Percentiles rank a stretch among this genome's conserved stretches.
Conservation (phyloP, 2,329 filamentous ascomycete species). For the Acrocalymma vagum region DNA sequence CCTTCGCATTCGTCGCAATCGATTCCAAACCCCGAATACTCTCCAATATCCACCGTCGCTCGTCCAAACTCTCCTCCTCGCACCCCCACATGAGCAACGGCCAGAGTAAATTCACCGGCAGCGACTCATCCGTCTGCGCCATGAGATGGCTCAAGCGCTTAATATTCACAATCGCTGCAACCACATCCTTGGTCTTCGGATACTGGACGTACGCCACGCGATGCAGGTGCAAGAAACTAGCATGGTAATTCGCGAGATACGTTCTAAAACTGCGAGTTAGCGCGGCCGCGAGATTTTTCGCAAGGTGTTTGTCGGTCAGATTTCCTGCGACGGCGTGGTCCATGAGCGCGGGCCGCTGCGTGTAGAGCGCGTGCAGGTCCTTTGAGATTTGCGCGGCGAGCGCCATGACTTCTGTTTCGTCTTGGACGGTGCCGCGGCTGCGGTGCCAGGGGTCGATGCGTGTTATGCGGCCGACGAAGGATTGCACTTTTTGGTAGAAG, state of each 20-base stretch:
- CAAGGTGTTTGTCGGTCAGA: constrained; percentile 58
- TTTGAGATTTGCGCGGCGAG: constrained; percentile 60
- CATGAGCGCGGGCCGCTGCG: constrained; percentile 62
- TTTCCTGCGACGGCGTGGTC: constrained; percentile 64
- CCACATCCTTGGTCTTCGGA: constrained; percentile 61
- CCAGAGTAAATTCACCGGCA: constrained; percentile 67
- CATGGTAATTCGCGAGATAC: constrained; percentile 65
- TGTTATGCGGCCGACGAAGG: constrained; percentile 65
- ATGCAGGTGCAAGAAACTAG: constrained; percentile 65
- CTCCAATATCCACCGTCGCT: constrained; percentile 60
- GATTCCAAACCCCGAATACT: constrained; percentile 55
- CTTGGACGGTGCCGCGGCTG: constrained; percentile 63
- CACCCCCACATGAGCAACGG: constrained; percentile 64
- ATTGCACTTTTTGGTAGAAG: constrained; percentile 67
- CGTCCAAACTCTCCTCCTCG: constrained; percentile 60
- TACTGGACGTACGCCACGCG: constrained; percentile 65
- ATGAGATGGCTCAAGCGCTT: constrained; percentile 58
- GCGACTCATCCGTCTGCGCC: constrained; percentile 53
- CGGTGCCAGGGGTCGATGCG: constrained; percentile 67
- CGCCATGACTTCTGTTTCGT: constrained; percentile 67
- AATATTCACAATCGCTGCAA: constrained; percentile 59
- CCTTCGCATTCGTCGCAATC: constrained; percentile 50
- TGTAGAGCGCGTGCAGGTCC: constrained; percentile 61
- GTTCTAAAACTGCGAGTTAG: constrained; percentile 64
- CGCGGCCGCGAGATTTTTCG: constrained; percentile 58